Conservation (phyloP, 257 asterid species). For the Scutellaria minor region DNA sequence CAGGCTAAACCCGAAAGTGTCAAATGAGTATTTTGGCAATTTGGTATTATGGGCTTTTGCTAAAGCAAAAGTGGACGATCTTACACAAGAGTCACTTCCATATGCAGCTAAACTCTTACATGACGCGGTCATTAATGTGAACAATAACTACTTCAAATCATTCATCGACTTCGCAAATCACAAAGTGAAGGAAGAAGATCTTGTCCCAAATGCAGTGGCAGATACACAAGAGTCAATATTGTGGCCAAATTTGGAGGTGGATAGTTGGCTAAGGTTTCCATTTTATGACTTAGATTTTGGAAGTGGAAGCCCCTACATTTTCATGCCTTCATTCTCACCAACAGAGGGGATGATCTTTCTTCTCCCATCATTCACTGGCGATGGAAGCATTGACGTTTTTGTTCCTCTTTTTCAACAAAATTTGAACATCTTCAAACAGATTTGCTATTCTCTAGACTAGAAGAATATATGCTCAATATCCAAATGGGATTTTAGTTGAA, state of each 20-base stretch:
- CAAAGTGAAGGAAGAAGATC: constrained; percentile 55
- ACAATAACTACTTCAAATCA: constrained; percentile 71
- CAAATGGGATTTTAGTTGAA: background rate
- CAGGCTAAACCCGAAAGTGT: constrained; percentile 62
- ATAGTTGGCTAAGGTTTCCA: constrained; percentile 88
- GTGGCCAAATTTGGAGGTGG: constrained; percentile 82
- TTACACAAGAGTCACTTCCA: constrained; percentile 49
- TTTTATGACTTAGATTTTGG: constrained; percentile 84
- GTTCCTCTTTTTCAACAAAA: constrained; percentile 68
- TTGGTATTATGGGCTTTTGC: constrained; percentile 88
- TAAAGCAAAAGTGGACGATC: constrained; percentile 49
- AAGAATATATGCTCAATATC: background rate
- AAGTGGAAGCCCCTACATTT: constrained; percentile 65
- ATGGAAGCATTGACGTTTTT: constrained; percentile 78
- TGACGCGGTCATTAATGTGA: constrained; percentile 57
- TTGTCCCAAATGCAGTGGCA: constrained; percentile 54
- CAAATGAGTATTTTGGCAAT: constrained; percentile 76
- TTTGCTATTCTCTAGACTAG: constrained; percentile 64
- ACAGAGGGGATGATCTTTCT: constrained; percentile 71
- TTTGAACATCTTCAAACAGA: constrained; percentile 53
- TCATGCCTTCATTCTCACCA: constrained; percentile 83
- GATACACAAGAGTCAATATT: constrained; percentile 60
- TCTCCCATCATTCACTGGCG: constrained; percentile 66
- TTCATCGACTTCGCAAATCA: constrained; percentile 73
- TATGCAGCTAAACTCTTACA: constrained; percentile 68